Conservation (phyloP, 2,329 filamentous ascomycete genomes). For the Microsporum audouinii region DNA sequence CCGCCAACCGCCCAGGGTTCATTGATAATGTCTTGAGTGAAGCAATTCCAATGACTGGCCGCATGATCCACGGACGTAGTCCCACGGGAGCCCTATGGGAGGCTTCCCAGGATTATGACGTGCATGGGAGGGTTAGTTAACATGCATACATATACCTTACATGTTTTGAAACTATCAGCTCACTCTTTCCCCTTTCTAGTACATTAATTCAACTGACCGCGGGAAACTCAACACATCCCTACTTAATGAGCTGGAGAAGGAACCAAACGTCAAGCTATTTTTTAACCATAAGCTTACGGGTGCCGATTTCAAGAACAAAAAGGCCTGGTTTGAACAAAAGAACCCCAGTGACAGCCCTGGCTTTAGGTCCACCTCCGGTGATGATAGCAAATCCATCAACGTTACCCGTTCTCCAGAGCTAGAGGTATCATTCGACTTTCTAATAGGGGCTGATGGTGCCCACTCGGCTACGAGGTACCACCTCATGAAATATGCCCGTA, state of each 20-base stretch:
- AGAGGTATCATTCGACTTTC: slow-evolving; percentile 75
- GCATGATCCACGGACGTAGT: slow-evolving; percentile 79
- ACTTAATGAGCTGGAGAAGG: slow-evolving; percentile 67
- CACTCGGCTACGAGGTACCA: slow-evolving; percentile 86
- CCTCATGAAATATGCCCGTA: slow-evolving; percentile 85
- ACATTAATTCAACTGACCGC: slow-evolving; percentile 76
- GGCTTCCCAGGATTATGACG: slow-evolving; percentile 78
- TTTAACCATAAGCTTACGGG: slow-evolving; percentile 92
- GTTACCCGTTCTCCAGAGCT: slow-evolving; percentile 53
- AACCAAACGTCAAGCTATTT: slow-evolving; percentile 81
- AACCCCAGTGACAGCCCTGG: slow-evolving; percentile 23
- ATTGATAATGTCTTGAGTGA: slow-evolving; percentile 61
- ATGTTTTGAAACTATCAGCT: background rate
- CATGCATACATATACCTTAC: background rate
- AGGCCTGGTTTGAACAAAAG: slow-evolving; percentile 73
- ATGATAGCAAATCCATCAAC: slow-evolving; percentile 11
- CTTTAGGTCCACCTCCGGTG: slow-evolving; percentile 24
- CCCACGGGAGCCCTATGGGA: slow-evolving; percentile 58
- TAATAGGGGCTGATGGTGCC: slow-evolving; percentile 90
- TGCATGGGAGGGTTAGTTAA: slow-evolving; percentile 62
- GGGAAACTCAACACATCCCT: slow-evolving; percentile 70
- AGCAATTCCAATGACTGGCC: slow-evolving; percentile 86
- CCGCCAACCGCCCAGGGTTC: slow-evolving; percentile 55
- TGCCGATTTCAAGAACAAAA: slow-evolving; percentile 66
- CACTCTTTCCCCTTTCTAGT: slow-evolving; percentile 37